Percentiles rank a stretch among this genome's conserved stretches.
Conservation (phyloP, 495 filamentous ascomycete genomes). For the Podospora australis region DNA sequence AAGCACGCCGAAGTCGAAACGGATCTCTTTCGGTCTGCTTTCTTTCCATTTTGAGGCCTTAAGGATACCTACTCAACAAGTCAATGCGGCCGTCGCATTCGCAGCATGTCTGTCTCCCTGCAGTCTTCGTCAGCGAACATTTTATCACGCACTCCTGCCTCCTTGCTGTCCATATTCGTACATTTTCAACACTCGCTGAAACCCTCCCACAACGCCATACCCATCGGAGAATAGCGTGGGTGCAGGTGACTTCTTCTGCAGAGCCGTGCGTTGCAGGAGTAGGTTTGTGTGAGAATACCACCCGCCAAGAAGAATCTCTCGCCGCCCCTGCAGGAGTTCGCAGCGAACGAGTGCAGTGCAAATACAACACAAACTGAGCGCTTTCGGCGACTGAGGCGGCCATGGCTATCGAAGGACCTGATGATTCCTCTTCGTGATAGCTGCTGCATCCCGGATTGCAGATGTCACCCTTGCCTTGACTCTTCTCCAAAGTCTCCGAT, state of each 20-base stretch:
- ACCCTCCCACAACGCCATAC: slow-evolving; percentile 2
- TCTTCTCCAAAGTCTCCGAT: too few species aligned
- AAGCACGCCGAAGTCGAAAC: neutral
- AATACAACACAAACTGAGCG: neutral
- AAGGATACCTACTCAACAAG: neutral
- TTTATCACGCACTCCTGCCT: neutral
- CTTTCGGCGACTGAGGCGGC: neutral
- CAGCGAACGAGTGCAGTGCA: slow-evolving; percentile 9
- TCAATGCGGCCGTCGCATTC: slow-evolving; percentile 1
- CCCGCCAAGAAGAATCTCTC: slow-evolving; percentile 7
- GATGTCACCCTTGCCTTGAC: neutral
- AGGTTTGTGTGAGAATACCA: slow-evolving; percentile 5
- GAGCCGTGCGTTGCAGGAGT: slow-evolving; percentile 16
- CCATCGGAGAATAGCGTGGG: slow-evolving; percentile 12
- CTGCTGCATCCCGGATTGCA: neutral
- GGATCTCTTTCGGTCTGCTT: neutral
- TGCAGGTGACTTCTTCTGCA: slow-evolving; percentile 1
- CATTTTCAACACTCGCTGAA: neutral
- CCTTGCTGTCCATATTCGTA: neutral
- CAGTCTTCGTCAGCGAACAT: neutral
- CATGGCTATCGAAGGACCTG: too few species aligned
- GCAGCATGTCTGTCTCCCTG: neutral
- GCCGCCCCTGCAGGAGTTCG: slow-evolving; percentile 20
- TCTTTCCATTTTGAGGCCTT: neutral
- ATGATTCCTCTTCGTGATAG: neutral